Percentiles rank a stretch among this genome's conserved stretches.
Conservation (phyloP, 805 yeast species). For the Yamadazyma akitaensis region DNA sequence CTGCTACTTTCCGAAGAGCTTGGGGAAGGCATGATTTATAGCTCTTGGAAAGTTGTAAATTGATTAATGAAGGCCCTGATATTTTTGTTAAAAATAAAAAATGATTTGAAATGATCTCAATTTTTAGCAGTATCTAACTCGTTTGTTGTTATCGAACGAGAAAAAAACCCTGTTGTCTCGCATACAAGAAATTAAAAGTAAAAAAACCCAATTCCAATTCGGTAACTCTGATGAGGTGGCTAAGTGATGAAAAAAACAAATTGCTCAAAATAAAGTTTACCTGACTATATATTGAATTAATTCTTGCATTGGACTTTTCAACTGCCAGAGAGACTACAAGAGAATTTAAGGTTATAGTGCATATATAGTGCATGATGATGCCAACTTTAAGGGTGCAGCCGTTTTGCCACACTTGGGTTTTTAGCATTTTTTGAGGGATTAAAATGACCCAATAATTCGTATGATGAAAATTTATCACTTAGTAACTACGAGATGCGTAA, state of each 20-base stretch:
- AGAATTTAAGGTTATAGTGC: background rate
- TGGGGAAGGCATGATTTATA: background rate
- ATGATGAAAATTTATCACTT: too few relatives aligned
- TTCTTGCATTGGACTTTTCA: background rate
- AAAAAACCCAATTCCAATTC: background rate
- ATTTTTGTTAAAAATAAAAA: background rate
- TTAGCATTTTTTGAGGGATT: background rate
- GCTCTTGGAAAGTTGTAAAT: background rate
- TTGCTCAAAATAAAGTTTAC: background rate
- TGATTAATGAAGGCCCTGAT: background rate
- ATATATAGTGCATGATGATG: background rate
- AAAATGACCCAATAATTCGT: too few relatives aligned
- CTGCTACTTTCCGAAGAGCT: background rate
- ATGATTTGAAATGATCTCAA: background rate
- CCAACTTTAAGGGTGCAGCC: background rate
- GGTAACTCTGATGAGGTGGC: background rate
- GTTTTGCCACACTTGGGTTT: background rate
- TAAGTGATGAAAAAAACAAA: background rate
- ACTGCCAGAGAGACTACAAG: background rate
- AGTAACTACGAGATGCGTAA: too few relatives aligned
- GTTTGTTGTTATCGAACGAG: constrained; percentile 1
- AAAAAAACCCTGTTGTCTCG: constrained; percentile 1
- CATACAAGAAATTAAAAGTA: background rate
- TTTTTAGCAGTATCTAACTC: background rate
- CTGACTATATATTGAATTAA: background rate